These are phyloP conservation scores for Hypholoma fasciculare DNA, from an alignment of 768 basidiomycete species.

Conservation along the genomic window DNA sequence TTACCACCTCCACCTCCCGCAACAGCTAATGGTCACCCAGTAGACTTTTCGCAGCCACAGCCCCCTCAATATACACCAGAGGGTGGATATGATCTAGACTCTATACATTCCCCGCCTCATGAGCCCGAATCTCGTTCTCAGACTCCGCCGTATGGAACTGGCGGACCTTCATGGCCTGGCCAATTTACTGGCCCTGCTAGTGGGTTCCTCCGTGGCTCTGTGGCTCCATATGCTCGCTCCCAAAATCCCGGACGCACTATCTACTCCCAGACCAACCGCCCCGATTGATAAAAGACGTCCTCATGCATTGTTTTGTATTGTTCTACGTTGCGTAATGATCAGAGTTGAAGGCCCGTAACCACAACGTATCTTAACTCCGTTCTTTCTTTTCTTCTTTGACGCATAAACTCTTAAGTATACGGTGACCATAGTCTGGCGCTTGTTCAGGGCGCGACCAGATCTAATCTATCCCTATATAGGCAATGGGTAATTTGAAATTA, in stretches of 20 bases:
- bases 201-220: conserved; percentile 46
- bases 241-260: conserved; percentile 64
- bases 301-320: conserved; percentile 8
- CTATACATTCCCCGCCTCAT: conserved; percentile 25
- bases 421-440: background rate
- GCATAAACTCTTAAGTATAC: background rate
- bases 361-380: no score
- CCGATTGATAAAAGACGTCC: conserved; percentile 25
- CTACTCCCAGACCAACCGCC: conserved; percentile 51
- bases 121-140: conserved; percentile 20
- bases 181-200: conserved; percentile 50
- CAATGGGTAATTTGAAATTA: background rate
- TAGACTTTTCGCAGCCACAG: conserved; percentile 11
- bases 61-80: conserved; percentile 18
- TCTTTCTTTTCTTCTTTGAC: no score
- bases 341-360: no score
- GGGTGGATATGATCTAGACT: conserved; percentile 21
- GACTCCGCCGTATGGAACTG: conserved; percentile 23
- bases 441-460: background rate
- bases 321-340: conserved; percentile 3
- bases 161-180: conserved; percentile 29
- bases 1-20: conserved; percentile 16
- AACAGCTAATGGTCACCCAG: conserved; percentile 18
- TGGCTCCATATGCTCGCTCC: conserved; percentile 35
- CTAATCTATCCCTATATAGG: conserved; percentile 11